phyloP scores from a whole-genome alignment of 768 basidiomycete genomes.

The Crassisporium funariophilum region DNA sequence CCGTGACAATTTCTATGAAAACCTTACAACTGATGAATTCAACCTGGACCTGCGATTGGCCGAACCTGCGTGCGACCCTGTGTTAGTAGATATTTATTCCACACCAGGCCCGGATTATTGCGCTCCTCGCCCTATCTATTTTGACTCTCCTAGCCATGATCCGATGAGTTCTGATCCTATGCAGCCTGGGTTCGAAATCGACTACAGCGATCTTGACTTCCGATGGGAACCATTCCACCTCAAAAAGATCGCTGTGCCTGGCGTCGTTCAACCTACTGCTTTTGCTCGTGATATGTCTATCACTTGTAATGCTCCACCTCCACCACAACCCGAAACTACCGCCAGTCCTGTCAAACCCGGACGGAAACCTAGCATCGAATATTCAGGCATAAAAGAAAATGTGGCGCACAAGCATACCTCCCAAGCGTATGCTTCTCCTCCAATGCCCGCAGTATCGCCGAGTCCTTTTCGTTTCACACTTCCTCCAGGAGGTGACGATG shows the following conservation, averaged over 20 bases:
- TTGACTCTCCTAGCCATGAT: slow-evolving; percentile 55
- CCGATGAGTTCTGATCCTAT: slow-evolving; percentile 43
- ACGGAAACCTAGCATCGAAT: neutral
- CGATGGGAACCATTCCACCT: slow-evolving; percentile 56
- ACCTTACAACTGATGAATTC: slow-evolving; percentile 14
- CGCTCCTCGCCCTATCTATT: slow-evolving; percentile 42
- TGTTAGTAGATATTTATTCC: slow-evolving; percentile 34
- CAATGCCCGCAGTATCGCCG: slow-evolving; percentile 11
- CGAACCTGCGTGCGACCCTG: slow-evolving; percentile 12
- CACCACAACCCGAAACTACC: neutral
- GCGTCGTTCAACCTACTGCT: slow-evolving; percentile 13
- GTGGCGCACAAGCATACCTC: too few relatives aligned
- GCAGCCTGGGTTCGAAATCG: slow-evolving; percentile 34
- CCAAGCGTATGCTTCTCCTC: neutral
- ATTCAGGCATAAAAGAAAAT: too few relatives aligned
- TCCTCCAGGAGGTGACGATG: slow-evolving; percentile 11
- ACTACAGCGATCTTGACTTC: slow-evolving; percentile 50
- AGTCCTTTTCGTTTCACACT: slow-evolving; percentile 30
- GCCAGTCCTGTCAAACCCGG: neutral
- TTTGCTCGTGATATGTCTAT: slow-evolving; percentile 8
- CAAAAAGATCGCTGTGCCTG: slow-evolving; percentile 21
- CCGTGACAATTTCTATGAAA: neutral
- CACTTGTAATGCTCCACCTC: neutral
- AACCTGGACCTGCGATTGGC: slow-evolving; percentile 13
- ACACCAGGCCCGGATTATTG: slow-evolving; percentile 50